A percentile compares a stretch with the other conserved stretches of the same genome.
phyloP scores from a whole-genome alignment of 495 filamentous ascomycete genomes.

The Penicillium odoratum region DNA sequence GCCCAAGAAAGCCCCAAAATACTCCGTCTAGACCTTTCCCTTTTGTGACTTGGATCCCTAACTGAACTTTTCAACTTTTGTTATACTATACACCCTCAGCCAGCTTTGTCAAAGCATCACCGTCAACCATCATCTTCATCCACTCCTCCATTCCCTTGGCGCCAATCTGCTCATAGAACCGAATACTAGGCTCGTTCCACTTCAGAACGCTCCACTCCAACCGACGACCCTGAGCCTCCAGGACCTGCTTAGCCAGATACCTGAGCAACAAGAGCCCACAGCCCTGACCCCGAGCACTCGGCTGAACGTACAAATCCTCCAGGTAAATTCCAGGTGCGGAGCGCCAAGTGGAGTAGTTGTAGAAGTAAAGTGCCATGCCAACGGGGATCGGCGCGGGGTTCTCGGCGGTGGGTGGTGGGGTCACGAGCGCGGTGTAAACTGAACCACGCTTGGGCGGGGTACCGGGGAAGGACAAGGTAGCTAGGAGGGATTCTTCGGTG shows the following conservation, averaged over 20 bases:
- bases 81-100: constrained; percentile 22
- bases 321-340: constrained; percentile 86
- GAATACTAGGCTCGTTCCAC: constrained; percentile 85
- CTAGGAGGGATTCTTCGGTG: constrained; percentile 67
- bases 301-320: constrained; percentile 86
- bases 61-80: neutral
- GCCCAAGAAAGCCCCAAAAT: too few relatives aligned
- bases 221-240: constrained; percentile 65
- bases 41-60: too few relatives aligned
- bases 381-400: constrained; percentile 40
- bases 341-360: constrained; percentile 83
- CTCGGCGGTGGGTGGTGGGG: constrained; percentile 30
- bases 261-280: constrained; percentile 77
- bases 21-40: too few relatives aligned
- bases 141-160: constrained; percentile 83
- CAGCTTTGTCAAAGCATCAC: constrained; percentile 64
- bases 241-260: constrained; percentile 73
- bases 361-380: constrained; percentile 68
- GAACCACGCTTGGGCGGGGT: constrained; percentile 39
- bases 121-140: constrained; percentile 88
- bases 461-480: constrained; percentile 75
- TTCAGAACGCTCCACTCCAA: constrained; percentile 93
- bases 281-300: constrained; percentile 66
- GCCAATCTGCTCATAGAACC: constrained; percentile 80
- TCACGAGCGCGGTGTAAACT: constrained; percentile 46